Conservation (phyloP, 768 basidiomycete species). For the Dentipellis sp. region DNA sequence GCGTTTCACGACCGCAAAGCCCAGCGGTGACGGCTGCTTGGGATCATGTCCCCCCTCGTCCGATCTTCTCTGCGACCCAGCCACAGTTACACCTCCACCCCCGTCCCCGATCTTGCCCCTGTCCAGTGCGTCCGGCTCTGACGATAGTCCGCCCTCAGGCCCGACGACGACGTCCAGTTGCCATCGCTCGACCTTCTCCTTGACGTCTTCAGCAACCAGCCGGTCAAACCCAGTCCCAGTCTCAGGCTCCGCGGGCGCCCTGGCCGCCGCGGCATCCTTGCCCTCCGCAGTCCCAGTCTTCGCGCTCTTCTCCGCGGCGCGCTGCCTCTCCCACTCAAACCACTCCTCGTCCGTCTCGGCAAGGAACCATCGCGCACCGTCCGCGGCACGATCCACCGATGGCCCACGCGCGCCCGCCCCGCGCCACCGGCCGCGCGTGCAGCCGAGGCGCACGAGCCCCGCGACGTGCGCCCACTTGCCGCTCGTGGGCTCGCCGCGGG, state of each 20-base stretch:
- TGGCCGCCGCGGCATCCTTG: not conserved
- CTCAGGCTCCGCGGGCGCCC: not conserved
- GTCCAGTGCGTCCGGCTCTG: no score
- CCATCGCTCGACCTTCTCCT: not conserved
- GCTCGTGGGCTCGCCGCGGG: conserved; percentile 1
- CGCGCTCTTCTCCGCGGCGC: not conserved
- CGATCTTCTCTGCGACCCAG: not conserved
- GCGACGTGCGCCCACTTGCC: conserved; percentile 2
- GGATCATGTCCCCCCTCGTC: not conserved
- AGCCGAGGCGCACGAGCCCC: not conserved
- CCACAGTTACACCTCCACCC: not conserved
- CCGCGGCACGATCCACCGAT: not conserved
- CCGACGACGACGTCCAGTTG: not conserved
- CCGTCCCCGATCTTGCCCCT: no score
- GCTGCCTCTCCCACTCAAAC: conserved; percentile 1
- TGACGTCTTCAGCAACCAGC: not conserved
- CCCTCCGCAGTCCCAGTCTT: not conserved
- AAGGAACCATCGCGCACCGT: not conserved
- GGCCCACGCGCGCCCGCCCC: not conserved
- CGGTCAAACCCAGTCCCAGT: not conserved
- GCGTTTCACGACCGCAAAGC: not conserved
- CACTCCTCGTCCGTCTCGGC: conserved; percentile 2
- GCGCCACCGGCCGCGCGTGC: not conserved
- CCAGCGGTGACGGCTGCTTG: not conserved
- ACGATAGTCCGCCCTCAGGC: not conserved